A percentile compares a stretch with the other conserved stretches of the same genome.
Conservation (phyloP, 1,284 basidiomycete species). For the Ceratobasidium sp. region DNA sequence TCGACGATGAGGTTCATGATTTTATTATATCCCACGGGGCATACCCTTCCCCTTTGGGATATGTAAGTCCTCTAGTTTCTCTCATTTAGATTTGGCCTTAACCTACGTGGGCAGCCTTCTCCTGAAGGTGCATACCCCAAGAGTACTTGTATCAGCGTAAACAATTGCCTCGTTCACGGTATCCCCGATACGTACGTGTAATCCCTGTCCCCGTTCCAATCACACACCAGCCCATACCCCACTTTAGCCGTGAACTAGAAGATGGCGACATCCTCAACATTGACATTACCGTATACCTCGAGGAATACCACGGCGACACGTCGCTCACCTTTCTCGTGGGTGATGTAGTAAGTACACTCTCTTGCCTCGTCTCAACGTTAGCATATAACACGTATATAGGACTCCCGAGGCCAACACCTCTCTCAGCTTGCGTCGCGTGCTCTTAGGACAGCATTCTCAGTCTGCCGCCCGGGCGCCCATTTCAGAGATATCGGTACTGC, state of each 20-base stretch:
- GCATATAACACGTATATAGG: conserved; percentile 58
- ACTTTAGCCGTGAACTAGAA: conserved; percentile 74
- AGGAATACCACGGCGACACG: conserved; percentile 88
- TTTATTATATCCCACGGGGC: conserved; percentile 74
- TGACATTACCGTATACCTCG: conserved; percentile 81
- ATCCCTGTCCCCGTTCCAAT: conserved; percentile 48
- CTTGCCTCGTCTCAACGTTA: neutral
- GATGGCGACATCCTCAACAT: conserved; percentile 87
- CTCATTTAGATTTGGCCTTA: conserved; percentile 79
- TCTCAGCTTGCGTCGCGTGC: conserved; percentile 72
- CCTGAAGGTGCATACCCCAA: conserved; percentile 33
- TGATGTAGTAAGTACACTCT: conserved; percentile 64
- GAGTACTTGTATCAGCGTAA: conserved; percentile 57
- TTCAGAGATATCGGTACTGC: conserved; percentile 80
- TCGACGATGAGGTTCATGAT: conserved; percentile 77
- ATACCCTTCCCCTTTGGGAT: conserved; percentile 89
- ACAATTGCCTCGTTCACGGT: conserved; percentile 87
- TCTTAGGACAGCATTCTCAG: conserved; percentile 74
- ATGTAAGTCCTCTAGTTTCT: conserved; percentile 85
- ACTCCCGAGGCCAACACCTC: conserved; percentile 71
- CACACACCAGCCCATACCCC: neutral
- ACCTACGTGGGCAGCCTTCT: neutral
- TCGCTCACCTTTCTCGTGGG: conserved; percentile 84
- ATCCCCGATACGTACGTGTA: conserved; percentile 79
- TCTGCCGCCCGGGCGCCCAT: conserved; percentile 78